Evolutionary conservation across 1,284 basidiomycete genomes (phyloP), one percentile per base, ranked within the genome.

Genomic region (Ganoderma lucidum): DNA sequence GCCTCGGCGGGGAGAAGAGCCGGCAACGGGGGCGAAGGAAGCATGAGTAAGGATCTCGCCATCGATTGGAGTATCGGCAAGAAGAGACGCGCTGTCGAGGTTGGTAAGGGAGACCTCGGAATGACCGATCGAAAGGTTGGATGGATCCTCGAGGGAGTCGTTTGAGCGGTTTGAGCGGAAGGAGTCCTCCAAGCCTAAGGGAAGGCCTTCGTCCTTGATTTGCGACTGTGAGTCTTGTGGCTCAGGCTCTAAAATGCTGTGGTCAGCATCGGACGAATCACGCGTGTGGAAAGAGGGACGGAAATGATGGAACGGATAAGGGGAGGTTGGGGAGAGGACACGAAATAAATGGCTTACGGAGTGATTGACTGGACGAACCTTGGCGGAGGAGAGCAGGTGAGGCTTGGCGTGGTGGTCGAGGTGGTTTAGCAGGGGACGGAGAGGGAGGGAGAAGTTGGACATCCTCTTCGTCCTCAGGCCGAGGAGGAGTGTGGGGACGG

Each of bases 381-480:
- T 60, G 19, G 19, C 55, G 35, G 6, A 56, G 14, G 53, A 56
- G 30, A 30, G 53, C 53, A 35, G 48, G 59, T 15, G 64, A 70
- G 6, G 60, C 63, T 37, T 58, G 48, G 12, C 64, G 63, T 1
- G 67, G 30, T 10, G 69, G 61, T 8, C 65, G 72, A 8, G 70
- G 70, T 8, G 70, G 67, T 73, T 88, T 90, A 65, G 84, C 81
- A 0, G 88, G 89, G 2, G 89, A 90, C 0, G 91, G 89, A 39
- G 88, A 90, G 0, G 83, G 84, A n/a, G 90, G 89, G 14, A 91
- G 80, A 80, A 85, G 84, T 23, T 79, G 78, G 9, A 87, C 80
- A 71, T 87, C 85, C 42, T 80, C 80, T 14, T 85, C 84, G 48
- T 70, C 69, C 15, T 71, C 70, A 0, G 32, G 63, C 15, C 59